Conservation (phyloP, 441 rosid genomes). For the Syzygium syzygioides region DNA sequence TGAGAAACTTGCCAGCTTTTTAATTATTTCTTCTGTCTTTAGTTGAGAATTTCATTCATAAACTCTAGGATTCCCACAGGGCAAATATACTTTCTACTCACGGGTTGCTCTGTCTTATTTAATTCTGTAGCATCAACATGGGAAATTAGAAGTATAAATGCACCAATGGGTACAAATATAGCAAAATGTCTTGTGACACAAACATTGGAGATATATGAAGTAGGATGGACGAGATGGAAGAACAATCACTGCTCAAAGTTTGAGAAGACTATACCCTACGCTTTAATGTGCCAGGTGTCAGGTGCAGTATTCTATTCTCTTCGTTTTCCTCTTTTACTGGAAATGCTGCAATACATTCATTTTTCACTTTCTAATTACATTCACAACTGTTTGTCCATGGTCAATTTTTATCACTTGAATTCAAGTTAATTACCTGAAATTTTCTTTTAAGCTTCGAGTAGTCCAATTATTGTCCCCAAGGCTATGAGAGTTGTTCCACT, state of each 20-base stretch:
- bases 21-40: neutral
- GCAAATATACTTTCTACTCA: neutral
- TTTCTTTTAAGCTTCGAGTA: neutral
- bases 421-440: neutral
- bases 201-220: constrained; percentile 74
- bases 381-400: neutral
- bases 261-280: constrained; percentile 78
- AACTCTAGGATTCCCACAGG: neutral
- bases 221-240: constrained; percentile 87
- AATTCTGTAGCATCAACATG: constrained; percentile 79
- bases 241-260: constrained; percentile 66
- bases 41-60: neutral
- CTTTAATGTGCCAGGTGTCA: constrained; percentile 85
- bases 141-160: constrained; percentile 77
- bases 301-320: constrained; percentile 36
- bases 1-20: neutral
- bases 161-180: constrained; percentile 58
- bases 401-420: neutral
- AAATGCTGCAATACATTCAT: neutral
- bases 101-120: neutral
- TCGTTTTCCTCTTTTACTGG: constrained; percentile 1
- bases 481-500: neutral
- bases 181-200: constrained; percentile 79
- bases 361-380: neutral
- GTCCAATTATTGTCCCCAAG: neutral